These are phyloP conservation scores for Ampelomyces quisqualis DNA, from an alignment of 2,329 filamentous ascomycete species.

Conservation along the genomic window DNA sequence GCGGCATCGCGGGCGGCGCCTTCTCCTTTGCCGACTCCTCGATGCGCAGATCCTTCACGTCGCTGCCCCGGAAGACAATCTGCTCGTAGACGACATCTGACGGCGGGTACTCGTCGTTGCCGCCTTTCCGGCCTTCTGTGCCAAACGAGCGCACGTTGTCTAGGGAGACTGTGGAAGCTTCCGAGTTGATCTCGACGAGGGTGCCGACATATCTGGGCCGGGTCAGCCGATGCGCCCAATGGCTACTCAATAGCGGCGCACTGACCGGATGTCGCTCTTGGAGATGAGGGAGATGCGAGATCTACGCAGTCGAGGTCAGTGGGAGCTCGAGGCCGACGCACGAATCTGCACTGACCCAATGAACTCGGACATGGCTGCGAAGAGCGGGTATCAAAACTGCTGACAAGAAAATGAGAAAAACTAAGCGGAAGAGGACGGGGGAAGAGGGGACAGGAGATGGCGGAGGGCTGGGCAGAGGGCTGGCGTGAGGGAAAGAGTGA, in stretches of 20 bases:
- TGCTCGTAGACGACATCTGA: conserved; percentile 94
- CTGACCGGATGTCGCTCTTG: conserved; percentile 93
- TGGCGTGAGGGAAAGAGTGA: conserved; percentile 8
- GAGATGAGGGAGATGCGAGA: conserved; percentile 96
- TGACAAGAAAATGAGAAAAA: conserved; percentile 18
- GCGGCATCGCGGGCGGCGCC: conserved; percentile 75
- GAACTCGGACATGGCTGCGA: conserved; percentile 58
- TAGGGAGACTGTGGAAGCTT: conserved; percentile 92
- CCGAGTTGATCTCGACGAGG: conserved; percentile 96
- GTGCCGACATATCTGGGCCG: conserved; percentile 81
- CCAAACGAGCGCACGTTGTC: conserved; percentile 95
- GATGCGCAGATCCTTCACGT: conserved; percentile 96
- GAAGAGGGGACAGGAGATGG: conserved; percentile 6
- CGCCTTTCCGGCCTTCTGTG: conserved; percentile 84
- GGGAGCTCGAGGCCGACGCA: conserved; percentile 37
- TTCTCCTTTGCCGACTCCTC: conserved; percentile 74
- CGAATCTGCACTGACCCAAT: conserved; percentile 55
- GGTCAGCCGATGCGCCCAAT: conserved; percentile 21
- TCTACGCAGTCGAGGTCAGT: conserved; percentile 53
- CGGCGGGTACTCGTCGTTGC: conserved; percentile 77
- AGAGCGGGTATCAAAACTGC: conserved; percentile 29
- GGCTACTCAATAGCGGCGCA: conserved; percentile 23
- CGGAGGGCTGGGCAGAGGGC: conserved; percentile 13
- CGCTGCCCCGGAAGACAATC: conserved; percentile 96
- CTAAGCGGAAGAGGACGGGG: conserved; percentile 22